phyloP scores from a whole-genome alignment of 1,284 basidiomycete genomes.

The Cryptococcus floricola region DNA sequence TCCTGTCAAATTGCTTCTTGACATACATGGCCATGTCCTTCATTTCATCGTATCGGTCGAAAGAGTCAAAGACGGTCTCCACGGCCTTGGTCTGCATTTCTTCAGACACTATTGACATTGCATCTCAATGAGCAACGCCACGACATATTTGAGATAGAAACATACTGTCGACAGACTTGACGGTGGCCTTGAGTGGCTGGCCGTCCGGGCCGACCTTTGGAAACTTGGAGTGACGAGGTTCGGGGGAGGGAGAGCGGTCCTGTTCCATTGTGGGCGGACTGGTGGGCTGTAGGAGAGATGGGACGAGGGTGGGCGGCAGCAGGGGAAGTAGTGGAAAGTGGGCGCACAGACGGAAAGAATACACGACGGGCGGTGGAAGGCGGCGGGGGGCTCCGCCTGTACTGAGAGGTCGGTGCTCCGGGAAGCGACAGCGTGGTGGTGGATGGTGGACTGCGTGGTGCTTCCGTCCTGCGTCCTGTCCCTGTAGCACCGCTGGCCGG shows the following conservation, averaged over 20 bases:
- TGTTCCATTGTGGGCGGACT: neutral
- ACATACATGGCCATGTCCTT: constrained; percentile 97
- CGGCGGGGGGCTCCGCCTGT: too few species aligned
- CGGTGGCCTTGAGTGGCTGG: constrained; percentile 64
- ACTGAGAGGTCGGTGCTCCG: too few species aligned
- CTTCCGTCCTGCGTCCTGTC: too few species aligned
- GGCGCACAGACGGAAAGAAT: constrained; percentile 60
- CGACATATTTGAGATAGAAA: constrained; percentile 2
- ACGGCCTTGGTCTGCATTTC: constrained; percentile 93
- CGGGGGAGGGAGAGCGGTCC: neutral
- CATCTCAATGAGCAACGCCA: too few species aligned
- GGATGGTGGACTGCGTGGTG: too few species aligned
- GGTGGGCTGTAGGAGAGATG: neutral
- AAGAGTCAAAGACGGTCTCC: constrained; percentile 75
- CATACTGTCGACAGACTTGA: constrained; percentile 87
- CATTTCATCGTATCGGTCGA: constrained; percentile 89
- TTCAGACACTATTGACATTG: constrained; percentile 61
- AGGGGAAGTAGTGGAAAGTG: neutral
- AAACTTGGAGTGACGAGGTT: neutral
- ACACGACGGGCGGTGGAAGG: constrained; percentile 62
- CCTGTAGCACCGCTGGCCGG: too few species aligned
- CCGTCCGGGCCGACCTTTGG: constrained; percentile 2
- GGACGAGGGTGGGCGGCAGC: neutral
- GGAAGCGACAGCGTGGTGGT: too few species aligned
- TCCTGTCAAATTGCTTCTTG: constrained; percentile 94